Conservation (phyloP, 768 basidiomycete species). For the Clitopilus hobsonii region DNA sequence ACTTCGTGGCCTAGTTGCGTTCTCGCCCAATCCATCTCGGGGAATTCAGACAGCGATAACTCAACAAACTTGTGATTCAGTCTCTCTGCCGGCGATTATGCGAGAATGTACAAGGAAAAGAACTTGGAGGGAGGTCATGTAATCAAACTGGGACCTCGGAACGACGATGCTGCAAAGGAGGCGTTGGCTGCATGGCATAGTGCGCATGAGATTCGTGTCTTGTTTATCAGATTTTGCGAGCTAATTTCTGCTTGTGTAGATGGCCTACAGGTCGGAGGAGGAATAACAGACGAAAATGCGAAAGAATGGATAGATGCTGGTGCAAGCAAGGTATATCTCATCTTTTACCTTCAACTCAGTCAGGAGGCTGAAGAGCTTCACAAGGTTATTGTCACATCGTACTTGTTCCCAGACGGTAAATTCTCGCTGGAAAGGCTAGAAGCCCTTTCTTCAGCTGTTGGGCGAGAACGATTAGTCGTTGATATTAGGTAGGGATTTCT, state of each 20-base stretch:
- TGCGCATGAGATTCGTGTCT: constrained; percentile 16
- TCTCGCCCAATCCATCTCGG: constrained; percentile 2
- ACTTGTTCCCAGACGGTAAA: constrained; percentile 79
- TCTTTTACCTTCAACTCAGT: not conserved
- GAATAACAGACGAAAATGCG: constrained; percentile 81
- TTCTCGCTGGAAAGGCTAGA: constrained; percentile 75
- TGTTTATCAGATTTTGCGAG: not conserved
- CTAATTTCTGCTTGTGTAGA: constrained; percentile 32
- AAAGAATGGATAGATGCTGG: constrained; percentile 81
- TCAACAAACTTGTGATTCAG: constrained; percentile 29
- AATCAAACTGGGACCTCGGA: constrained; percentile 90
- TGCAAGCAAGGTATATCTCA: constrained; percentile 68
- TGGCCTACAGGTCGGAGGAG: constrained; percentile 89
- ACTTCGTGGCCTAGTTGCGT: constrained; percentile 80
- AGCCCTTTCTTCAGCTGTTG: constrained; percentile 55
- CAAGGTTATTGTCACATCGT: constrained; percentile 98
- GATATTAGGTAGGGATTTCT: constrained; percentile 98
- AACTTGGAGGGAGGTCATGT: constrained; percentile 85
- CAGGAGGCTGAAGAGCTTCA: constrained; percentile 3
- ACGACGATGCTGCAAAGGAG: constrained; percentile 83
- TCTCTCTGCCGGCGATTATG: constrained; percentile 75
- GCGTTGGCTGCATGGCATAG: constrained; percentile 85
- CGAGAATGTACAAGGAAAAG: constrained; percentile 67
- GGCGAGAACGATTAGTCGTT: constrained; percentile 86
- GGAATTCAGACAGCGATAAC: not conserved